Evolutionary conservation across 2,329 filamentous ascomycete genomes (phyloP).

Genomic region (Colletotrichum truncatum): DNA sequence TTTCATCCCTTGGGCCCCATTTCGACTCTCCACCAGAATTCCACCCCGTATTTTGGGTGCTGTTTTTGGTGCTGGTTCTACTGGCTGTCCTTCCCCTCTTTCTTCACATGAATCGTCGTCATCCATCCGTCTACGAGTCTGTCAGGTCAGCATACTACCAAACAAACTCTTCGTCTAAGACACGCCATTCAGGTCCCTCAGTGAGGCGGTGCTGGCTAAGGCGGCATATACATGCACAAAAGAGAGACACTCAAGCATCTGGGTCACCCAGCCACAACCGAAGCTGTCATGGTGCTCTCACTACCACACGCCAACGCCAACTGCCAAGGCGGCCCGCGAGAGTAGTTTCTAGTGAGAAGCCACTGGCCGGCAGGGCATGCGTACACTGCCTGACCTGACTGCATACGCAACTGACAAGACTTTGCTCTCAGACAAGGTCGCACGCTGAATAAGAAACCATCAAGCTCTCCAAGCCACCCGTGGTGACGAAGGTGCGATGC

Average conservation of each 20-base stretch:
- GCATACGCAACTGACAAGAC: constrained; percentile 12
- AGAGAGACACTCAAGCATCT: neutral
- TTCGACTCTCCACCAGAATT: neutral
- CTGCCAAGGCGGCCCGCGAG: constrained; percentile 7
- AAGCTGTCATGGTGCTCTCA: neutral
- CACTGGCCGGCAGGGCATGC: neutral
- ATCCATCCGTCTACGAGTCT: neutral
- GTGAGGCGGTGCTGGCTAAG: neutral
- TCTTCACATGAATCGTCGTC: constrained; percentile 20
- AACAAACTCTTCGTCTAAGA: neutral
- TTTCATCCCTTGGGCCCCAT: neutral
- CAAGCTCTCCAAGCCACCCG: constrained; percentile 22
- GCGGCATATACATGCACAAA: neutral
- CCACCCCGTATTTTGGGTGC: neutral
- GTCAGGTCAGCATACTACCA: neutral
- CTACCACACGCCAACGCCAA: neutral
- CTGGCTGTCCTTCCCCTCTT: too few species aligned
- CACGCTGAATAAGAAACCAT: neutral
- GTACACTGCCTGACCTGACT: neutral
- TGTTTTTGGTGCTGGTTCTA: too few species aligned
- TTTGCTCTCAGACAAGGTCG: neutral
- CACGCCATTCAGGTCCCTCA: neutral
- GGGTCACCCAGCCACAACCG: constrained; percentile 7
- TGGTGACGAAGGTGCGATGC: constrained; percentile 3
- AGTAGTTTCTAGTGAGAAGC: constrained; percentile 16